Evolutionary conservation across 345 rosid genomes (phyloP).

Genomic region (Cardamine occulta): DNA sequence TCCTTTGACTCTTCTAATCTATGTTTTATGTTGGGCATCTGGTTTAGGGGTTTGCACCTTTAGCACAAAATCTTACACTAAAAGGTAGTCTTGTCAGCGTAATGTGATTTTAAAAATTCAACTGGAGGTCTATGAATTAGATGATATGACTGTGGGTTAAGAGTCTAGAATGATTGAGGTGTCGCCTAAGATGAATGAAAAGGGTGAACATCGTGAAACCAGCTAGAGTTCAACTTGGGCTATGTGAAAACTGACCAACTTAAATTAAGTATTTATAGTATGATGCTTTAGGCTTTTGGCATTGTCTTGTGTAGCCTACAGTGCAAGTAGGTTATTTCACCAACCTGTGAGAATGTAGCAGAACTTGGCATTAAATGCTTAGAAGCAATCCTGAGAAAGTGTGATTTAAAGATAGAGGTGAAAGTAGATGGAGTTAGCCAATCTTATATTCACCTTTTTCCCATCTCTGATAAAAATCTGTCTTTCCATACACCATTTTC

Average conservation of each 20-base stretch:
- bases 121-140: conserved; percentile 8
- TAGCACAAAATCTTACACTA: conserved; percentile 17
- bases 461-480: conserved; percentile 15
- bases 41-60: conserved; percentile 28
- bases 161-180: conserved; percentile 3
- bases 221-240: conserved; percentile 23
- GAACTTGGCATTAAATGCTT: conserved; percentile 33
- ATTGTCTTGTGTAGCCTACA: conserved; percentile 18
- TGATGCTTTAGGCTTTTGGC: conserved; percentile 18
- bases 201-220: conserved; percentile 13
- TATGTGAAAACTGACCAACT: conserved; percentile 3
- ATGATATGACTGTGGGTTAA: conserved; percentile 24
- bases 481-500: neutral
- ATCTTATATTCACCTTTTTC: conserved; percentile 9
- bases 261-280: conserved; percentile 4
- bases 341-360: conserved; percentile 24
- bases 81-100: conserved; percentile 11
- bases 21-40: conserved; percentile 34
- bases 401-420: conserved; percentile 8
- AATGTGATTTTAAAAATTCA: conserved; percentile 1
- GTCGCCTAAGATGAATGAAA: neutral
- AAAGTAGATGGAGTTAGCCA: conserved; percentile 13
- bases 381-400: conserved; percentile 17
- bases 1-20: conserved; percentile 23
- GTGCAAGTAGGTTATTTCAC: conserved; percentile 23